Base-by-base conservation (phyloP, 306 rosid genomes). In the Lotus japonicus region DNA sequence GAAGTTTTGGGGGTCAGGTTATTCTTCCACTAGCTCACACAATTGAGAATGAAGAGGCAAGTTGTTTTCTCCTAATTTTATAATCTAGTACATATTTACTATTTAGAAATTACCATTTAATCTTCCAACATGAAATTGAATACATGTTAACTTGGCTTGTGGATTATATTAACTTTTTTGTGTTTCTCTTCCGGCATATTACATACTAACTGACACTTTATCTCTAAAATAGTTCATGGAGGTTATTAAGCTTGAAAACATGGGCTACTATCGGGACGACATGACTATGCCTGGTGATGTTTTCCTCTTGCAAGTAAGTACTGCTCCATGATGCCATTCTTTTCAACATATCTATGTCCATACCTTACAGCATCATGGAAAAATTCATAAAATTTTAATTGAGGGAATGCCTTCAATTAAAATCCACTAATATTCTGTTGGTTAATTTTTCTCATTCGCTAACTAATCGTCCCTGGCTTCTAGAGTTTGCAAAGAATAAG, bases 11-110 rank as follows among this genome's bases (percentile, higher is more conserved):
- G 72, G 96, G 95, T 60, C 97, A 90, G 77, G 92, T 90, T 72
- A 94, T 90, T 84, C 99, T 90, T 81, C 99, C 99, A 8, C 81
- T 94, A 66, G 99, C 97, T 74, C 90, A 90, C 76, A 90, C 97
- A 62, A 87, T 87, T 38, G 99, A 90, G 82, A 90, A 94, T 43
- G 99, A 94, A 84, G 99, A 94, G 97, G 99, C 86, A 81, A 80
- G 86, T 77, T 13, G 9, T 58, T 76, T 36, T n/a, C n/a, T 43
- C 19, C 18, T 70, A 26, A 51, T 44, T 69, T 45, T 11, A 0
- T 18, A 6, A 13, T 14, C 6, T 51, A 38, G 11, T 42, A 11
- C 28, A 14, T 57, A 13, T 31, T 35, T 12, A 19, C 50, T 43
- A 23, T 50, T 21, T 14, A 5, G 31, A 51, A 42, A 7, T 43